Evolutionary conservation across 2,329 filamentous ascomycete species (phyloP).

Genomic region (Cyanodermella asteris): DNA sequence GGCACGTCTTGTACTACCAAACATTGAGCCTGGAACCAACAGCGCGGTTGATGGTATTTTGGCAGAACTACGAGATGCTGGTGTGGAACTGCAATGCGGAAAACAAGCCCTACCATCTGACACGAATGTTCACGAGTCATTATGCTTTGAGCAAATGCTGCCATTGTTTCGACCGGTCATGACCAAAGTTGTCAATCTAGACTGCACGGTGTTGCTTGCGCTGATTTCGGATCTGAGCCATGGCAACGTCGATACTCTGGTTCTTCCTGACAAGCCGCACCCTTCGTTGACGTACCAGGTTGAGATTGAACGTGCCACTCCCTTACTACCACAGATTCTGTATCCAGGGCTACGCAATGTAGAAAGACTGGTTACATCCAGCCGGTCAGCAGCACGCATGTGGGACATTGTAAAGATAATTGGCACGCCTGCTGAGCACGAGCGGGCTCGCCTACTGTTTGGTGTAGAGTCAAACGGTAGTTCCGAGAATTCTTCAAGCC

Average conservation of each 20-base stretch:
- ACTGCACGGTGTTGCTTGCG: conserved; percentile 46
- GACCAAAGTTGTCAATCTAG: conserved; percentile 23
- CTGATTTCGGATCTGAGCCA: conserved; percentile 56
- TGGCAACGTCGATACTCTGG: conserved; percentile 14
- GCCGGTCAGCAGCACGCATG: conserved; percentile 43
- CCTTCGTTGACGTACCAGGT: conserved; percentile 42
- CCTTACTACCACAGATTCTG: conserved; percentile 36
- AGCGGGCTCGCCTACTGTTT: conserved; percentile 36
- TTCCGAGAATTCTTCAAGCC: conserved; percentile 13
- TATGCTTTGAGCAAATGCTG: conserved; percentile 17
- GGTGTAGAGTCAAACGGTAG: conserved; percentile 24
- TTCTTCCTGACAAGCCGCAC: conserved; percentile 26
- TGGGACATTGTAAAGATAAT: conserved; percentile 43
- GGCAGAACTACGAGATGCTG: conserved; percentile 30
- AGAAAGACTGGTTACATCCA: conserved; percentile 42
- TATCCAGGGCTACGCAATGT: conserved; percentile 37
- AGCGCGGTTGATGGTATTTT: conserved; percentile 35
- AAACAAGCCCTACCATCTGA: background rate
- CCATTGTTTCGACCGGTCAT: conserved; percentile 19
- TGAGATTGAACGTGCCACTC: conserved; percentile 37
- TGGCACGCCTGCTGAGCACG: conserved; percentile 37
- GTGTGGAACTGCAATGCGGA: conserved; percentile 18
- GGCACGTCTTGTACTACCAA: conserved; percentile 38
- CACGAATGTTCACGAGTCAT: no score
- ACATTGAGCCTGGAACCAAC: conserved; percentile 27